Evolutionary conservation across 768 basidiomycete species (phyloP).

Genomic region (Russula olivacea): DNA sequence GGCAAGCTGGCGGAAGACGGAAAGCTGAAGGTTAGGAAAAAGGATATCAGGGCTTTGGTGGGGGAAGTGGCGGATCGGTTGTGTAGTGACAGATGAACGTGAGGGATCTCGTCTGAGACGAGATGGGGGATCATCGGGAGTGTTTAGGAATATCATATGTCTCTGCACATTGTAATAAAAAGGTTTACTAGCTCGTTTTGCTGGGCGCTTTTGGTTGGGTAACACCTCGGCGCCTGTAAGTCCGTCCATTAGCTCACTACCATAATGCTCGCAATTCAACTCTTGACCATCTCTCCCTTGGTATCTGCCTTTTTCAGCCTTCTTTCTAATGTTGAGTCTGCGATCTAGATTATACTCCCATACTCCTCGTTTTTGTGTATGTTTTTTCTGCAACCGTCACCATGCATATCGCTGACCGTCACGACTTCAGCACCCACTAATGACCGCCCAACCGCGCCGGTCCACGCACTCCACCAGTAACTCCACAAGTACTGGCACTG

Average conservation of each 20-base stretch:
- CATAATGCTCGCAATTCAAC: too few species aligned
- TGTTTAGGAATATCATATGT: not conserved
- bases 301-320: too few species aligned
- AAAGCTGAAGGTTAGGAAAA: conserved; percentile 52
- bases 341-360: conserved; percentile 2
- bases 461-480: not conserved
- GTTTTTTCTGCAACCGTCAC: not conserved
- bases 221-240: too few species aligned
- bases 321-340: not conserved
- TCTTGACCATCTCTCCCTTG: too few species aligned
- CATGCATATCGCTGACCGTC: not conserved
- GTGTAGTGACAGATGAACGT: conserved; percentile 25
- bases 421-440: not conserved
- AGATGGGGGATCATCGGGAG: too few species aligned
- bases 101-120: too few species aligned
- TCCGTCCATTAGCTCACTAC: too few species aligned
- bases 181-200: too few species aligned
- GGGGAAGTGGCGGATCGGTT: conserved; percentile 52
- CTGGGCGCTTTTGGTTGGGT: too few species aligned
- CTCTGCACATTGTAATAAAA: not conserved
- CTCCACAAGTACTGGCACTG: not conserved
- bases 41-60: conserved; percentile 59
- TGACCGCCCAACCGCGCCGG: not conserved
- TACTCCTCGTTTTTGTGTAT: conserved; percentile 10
- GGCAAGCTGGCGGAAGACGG: conserved; percentile 48